Evolutionary conservation across 2,329 filamentous ascomycete species (phyloP), one percentile per base, ranked within the genome.

Genomic region (Penicillium hordei): DNA sequence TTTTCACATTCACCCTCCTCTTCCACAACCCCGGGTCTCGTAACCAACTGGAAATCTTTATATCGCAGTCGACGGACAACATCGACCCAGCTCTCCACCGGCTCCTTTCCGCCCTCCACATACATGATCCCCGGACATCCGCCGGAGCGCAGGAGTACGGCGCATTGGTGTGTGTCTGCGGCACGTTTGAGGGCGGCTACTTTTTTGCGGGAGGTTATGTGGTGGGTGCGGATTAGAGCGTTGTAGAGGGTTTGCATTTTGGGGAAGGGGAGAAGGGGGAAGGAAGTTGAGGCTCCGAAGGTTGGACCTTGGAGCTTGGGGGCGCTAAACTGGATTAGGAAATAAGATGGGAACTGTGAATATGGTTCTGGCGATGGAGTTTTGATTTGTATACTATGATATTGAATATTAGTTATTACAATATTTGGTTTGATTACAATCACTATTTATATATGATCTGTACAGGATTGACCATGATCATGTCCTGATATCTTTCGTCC

Each of bases 151-250:
- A 91, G 77, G 4, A 92, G 76, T 1, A 88, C 84, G 62, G 83
- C 87, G 50, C 87, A 82, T 55, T 85, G 76, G 63, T 83, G 78
- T 46, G 82, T 78, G 33, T 83, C 79, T 7, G 87, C 86, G 4
- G 84, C 82, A 2, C 86, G 85, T 71, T 89, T 88, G 23, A 93
- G 80, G 55, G 80, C 79, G 27, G 80, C 76, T 44, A 88, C 81
- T 69, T 93, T 93, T 70, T 91, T 91, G 62, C 89, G 86, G 0
- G 88, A 91, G 4, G 89, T 92, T 68, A 93, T 91, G 72, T 93
- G 89, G 65, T 93, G 89, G 0, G 89, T 93, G 52, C 88, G 84
- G 59, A 93, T 90, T 45, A 93, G 78, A 31, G 88, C 83, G 69
- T 84, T 83, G 68, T 75, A 82, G 36, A 68, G 63, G 64, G 68